Conservation (phyloP, 208 protist species). For the Crithidia sp. region DNA sequence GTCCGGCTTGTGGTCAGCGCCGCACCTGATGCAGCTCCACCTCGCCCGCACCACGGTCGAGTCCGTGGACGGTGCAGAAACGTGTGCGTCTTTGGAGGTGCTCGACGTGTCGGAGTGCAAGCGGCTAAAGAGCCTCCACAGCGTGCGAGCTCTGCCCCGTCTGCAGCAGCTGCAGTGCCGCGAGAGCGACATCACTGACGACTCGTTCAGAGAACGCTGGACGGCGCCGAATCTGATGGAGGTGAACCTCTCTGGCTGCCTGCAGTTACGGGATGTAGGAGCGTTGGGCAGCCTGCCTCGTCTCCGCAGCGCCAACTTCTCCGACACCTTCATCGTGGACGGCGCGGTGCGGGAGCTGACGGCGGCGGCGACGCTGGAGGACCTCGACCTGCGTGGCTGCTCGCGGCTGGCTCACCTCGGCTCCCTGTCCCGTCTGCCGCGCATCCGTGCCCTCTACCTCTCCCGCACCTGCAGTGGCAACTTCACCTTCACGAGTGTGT, state of each 20-base stretch:
- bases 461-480: slow-evolving; percentile 47
- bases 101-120: slow-evolving; percentile 23
- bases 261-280: slow-evolving; percentile 12
- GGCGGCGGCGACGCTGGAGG: slow-evolving; percentile 32
- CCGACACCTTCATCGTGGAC: slow-evolving; percentile 29
- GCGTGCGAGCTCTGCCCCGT: slow-evolving; percentile 19
- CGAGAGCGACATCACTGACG: slow-evolving; percentile 15
- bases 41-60: slow-evolving; percentile 10
- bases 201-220: slow-evolving; percentile 30
- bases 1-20: slow-evolving; percentile 12
- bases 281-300: slow-evolving; percentile 16
- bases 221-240: slow-evolving; percentile 33
- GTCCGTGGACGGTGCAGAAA: not conserved
- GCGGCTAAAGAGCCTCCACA: slow-evolving; percentile 10
- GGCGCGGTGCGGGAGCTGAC: slow-evolving; percentile 20
- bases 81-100: slow-evolving; percentile 21
- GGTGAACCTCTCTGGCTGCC: slow-evolving; percentile 23
- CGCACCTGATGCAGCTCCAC: slow-evolving; percentile 23
- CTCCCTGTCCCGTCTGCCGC: slow-evolving; percentile 37
- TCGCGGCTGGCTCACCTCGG: slow-evolving; percentile 37
- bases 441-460: slow-evolving; percentile 50
- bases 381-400: slow-evolving; percentile 39
- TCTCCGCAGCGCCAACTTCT: slow-evolving; percentile 26
- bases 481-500: slow-evolving; percentile 47
- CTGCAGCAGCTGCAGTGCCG: slow-evolving; percentile 33